These are phyloP conservation scores for Piloderma croceum DNA, from an alignment of 768 basidiomycete species.

Conservation along the genomic window DNA sequence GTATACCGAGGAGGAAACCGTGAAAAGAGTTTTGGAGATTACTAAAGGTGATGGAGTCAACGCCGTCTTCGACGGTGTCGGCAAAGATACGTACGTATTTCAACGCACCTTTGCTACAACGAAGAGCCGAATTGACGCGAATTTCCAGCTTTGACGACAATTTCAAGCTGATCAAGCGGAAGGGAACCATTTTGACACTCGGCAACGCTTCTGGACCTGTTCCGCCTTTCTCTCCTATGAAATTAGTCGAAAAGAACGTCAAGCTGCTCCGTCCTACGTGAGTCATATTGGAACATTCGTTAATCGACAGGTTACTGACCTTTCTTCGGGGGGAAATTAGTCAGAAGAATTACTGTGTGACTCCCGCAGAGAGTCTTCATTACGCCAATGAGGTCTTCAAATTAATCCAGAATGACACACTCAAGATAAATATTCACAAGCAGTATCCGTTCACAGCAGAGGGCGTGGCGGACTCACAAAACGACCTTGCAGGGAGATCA, in stretches of 20 bases:
- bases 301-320: slow-evolving; percentile 1
- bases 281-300: slow-evolving; percentile 17
- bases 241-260: slow-evolving; percentile 76
- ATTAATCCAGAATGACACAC: slow-evolving; percentile 47
- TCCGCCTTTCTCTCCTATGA: slow-evolving; percentile 66
- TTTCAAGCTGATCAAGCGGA: slow-evolving; percentile 76
- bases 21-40: slow-evolving; percentile 64
- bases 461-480: slow-evolving; percentile 71
- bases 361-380: slow-evolving; percentile 61
- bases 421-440: slow-evolving; percentile 65
- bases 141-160: slow-evolving; percentile 62
- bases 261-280: slow-evolving; percentile 74
- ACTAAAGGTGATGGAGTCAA: slow-evolving; percentile 80
- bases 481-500: slow-evolving; percentile 68
- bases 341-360: slow-evolving; percentile 64
- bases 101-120: neutral
- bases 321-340: too few species aligned
- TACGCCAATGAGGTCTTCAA: slow-evolving; percentile 66
- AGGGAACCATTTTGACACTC: slow-evolving; percentile 84
- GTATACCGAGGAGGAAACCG: slow-evolving; percentile 70
- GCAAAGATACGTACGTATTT: slow-evolving; percentile 78
- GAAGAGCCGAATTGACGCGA: too few species aligned
- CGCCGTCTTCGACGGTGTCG: slow-evolving; percentile 93
- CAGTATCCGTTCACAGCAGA: slow-evolving; percentile 84
- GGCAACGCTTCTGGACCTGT: slow-evolving; percentile 91